These are phyloP conservation scores for Ustilago vetiveriae DNA, from an alignment of 1,284 basidiomycete species.

Conservation along the genomic window DNA sequence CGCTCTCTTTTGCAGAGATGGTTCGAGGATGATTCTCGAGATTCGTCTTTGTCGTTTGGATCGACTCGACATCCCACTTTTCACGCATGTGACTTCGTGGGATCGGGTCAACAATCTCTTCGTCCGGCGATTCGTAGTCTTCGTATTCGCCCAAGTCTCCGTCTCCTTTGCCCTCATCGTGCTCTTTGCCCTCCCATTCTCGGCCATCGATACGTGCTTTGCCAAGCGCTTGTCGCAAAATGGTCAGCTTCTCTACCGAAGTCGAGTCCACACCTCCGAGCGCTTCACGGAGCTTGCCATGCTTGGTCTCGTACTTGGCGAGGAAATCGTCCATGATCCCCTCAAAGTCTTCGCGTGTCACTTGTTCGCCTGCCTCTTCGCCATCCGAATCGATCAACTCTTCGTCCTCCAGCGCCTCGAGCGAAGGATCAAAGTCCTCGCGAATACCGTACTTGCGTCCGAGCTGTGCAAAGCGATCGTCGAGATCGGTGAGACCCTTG, in stretches of 20 bases:
- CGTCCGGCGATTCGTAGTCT: constrained; percentile 77
- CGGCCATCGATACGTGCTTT: constrained; percentile 48
- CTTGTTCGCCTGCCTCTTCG: constrained; percentile 75
- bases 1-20: constrained; percentile 53
- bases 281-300: constrained; percentile 77
- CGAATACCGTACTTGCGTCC: constrained; percentile 60
- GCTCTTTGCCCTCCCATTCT: constrained; percentile 37
- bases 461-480: constrained; percentile 93
- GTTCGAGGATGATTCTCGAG: constrained; percentile 64
- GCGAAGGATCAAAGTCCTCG: constrained; percentile 72
- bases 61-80: constrained; percentile 66
- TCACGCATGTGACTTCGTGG: constrained; percentile 50
- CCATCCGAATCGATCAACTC: constrained; percentile 66
- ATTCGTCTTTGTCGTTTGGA: constrained; percentile 64
- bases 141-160: constrained; percentile 76
- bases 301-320: constrained; percentile 89
- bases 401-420: constrained; percentile 76
- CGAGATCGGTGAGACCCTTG: constrained; percentile 84
- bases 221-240: constrained; percentile 59
- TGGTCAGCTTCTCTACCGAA: constrained; percentile 76
- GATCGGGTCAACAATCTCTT: constrained; percentile 51
- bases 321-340: constrained; percentile 93
- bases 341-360: constrained; percentile 84
- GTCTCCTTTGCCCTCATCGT: constrained; percentile 69
- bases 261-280: constrained; percentile 57